Conservation (phyloP, 2,329 filamentous ascomycete genomes). For the Colletotrichum horii region DNA sequence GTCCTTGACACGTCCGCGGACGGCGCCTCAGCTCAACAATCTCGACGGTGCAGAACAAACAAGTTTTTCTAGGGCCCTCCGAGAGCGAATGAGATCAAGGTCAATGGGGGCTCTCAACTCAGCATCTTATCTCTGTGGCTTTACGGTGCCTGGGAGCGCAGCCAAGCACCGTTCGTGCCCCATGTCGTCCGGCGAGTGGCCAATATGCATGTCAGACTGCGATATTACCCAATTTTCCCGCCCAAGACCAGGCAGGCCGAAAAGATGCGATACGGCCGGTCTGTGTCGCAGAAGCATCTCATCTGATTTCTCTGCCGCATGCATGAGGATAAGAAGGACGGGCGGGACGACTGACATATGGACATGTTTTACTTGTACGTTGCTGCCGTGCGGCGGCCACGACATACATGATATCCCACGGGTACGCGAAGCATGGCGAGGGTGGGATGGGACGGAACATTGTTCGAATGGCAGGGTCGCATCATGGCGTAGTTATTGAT, state of each 20-base stretch:
- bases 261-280: neutral
- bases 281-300: neutral
- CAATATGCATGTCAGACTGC: constrained; percentile 11
- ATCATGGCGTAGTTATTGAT: neutral
- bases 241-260: neutral
- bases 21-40: neutral
- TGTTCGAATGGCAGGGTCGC: constrained; percentile 4
- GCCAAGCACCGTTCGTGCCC: neutral
- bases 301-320: neutral
- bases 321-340: neutral
- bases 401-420: neutral
- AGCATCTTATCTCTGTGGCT: constrained; percentile 8
- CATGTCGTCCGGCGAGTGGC: neutral
- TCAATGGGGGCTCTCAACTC: neutral
- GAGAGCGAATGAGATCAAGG: neutral
- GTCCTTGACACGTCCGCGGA: neutral
- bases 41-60: neutral
- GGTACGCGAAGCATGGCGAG: neutral
- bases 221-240: neutral
- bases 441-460: neutral
- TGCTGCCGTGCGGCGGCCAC: neutral
- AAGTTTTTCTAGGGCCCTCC: neutral
- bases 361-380: neutral
- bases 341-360: neutral
- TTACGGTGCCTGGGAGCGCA: neutral